Evolutionary conservation across 371 early-diverging fungal species (phyloP), one percentile per base, ranked within the genome.

Genomic region (Mortierella sp.): DNA sequence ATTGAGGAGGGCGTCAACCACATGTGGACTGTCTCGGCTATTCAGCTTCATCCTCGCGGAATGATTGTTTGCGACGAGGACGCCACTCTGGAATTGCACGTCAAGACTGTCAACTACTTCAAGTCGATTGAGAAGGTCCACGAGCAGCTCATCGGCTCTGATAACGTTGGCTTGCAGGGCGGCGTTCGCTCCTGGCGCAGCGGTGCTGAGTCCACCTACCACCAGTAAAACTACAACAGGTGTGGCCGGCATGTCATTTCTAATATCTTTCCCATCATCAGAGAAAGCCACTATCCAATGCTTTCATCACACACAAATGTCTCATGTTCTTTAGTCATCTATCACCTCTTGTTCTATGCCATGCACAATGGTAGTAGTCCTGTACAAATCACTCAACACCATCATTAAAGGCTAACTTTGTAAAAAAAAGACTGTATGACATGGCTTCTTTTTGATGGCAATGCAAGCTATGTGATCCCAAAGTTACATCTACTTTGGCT

Each of bases 21-120:
- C 80, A 94, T 94, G 95, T 94, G 94, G 93, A 95, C 95, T 13
- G 93, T 95, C 55, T 92, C 93, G 21, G 93, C 93, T 16, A 88
- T 95, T 56, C 95, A 95, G 78, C 79, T 92, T 66, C 95, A 95
- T 59, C 93, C 94, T 37, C 90, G 91, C 54, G 91, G 93, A 16
- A 83, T 95, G 81, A 85, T 95, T 78, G 93, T 94, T 21, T 94
- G 94, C 68, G 95, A 95, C 79, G 95, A 95, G 80, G 95, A 95
- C 65, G 92, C 95, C 17, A 94, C 94, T 0, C 78, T 94, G 40
- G 95, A 95, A 76, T 83, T 95, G 37, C 94, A 95, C 57, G 95
- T 95, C 62, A 95, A 95, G 85, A 94, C 94, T 7, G 94, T 94
- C 54, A 91, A 92, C 79, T 94, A 95, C 80, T 95, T 94, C 83